Evolutionary conservation across 176 grass and related monocot genomes (phyloP), one percentile per base, ranked within the genome.

Genomic region (Carex scoparia): DNA sequence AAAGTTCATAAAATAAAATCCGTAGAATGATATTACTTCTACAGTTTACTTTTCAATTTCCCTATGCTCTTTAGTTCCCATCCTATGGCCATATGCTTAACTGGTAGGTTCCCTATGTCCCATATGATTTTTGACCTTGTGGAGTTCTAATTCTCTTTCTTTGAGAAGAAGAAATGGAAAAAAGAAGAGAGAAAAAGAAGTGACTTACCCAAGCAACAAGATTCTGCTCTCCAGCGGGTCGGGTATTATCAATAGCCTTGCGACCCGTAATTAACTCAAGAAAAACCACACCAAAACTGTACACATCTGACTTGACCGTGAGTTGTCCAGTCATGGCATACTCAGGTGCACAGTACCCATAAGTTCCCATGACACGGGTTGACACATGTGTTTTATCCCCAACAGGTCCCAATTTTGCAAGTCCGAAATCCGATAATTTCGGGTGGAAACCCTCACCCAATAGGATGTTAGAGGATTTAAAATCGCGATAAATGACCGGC

Each of bases 291-390:
- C 94, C 94, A 30, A 97, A 97, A 40, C 94, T 97, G 84, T 97
- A 97, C 31, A 97, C 94, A 87, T 97, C 94, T 2, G 91, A 91
- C 86, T 97, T 97, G 28, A 94, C 88, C 10, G 94, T 97, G 61
- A 97, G 88, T 82, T 97, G 91, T 48, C 94, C 94, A 15, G 94
- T 97, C 94, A 97, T 94, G 53, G 94, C 94, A 91, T 97, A 97
- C 78, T 97, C 94, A 75, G 94, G 94, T 10, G 94, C 94, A 87
- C 94, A 97, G 85, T 97, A 97, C 4, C 94, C 94, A 61, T 94
- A 94, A 16, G 94, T 97, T 61, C 94, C 94, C 94, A 97, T 97
- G 18, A 97, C 91, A 30, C 94, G 91, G 64, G 94, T 97, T 66
- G 94, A 97, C 67, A 97, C 94, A 73, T 97, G 94, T 32, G 94